These are phyloP conservation scores for Hypoxylon sp. DNA, from an alignment of 2,329 filamentous ascomycete species.

Conservation along the genomic window DNA sequence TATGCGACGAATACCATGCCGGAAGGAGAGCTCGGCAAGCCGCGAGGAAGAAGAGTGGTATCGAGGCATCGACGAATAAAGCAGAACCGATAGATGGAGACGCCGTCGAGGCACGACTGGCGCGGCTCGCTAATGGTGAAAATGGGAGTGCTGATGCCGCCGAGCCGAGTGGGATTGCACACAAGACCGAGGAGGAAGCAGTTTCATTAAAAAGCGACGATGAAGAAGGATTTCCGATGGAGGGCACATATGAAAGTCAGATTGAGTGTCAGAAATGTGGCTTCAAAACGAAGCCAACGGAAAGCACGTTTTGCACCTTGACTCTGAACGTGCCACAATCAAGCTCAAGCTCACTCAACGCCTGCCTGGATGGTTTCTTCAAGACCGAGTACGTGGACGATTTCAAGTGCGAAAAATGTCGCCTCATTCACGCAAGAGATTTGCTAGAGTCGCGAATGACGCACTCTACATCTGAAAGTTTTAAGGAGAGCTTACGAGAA, in stretches of 20 bases:
- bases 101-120: slow-evolving; percentile 53
- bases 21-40: slow-evolving; percentile 79
- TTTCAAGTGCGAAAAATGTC: slow-evolving; percentile 94
- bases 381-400: slow-evolving; percentile 97
- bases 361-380: slow-evolving; percentile 93
- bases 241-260: slow-evolving; percentile 93
- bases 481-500: slow-evolving; percentile 66
- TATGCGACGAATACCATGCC: slow-evolving; percentile 95
- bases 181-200: slow-evolving; percentile 39
- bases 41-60: slow-evolving; percentile 59
- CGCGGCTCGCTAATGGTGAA: slow-evolving; percentile 48
- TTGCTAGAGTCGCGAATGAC: slow-evolving; percentile 73
- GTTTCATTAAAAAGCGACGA: slow-evolving; percentile 48
- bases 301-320: slow-evolving; percentile 90
- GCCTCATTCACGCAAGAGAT: slow-evolving; percentile 83
- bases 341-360: slow-evolving; percentile 83
- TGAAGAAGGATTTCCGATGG: slow-evolving; percentile 85
- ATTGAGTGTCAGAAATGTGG: slow-evolving; percentile 92
- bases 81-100: slow-evolving; percentile 49
- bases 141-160: slow-evolving; percentile 41
- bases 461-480: slow-evolving; percentile 67
- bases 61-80: slow-evolving; percentile 25
- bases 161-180: slow-evolving; percentile 26
- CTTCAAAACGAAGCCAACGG: slow-evolving; percentile 87
- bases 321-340: slow-evolving; percentile 92